Evolutionary conservation across 805 yeast genomes (phyloP).

Genomic region (Starmerella davenportii): DNA sequence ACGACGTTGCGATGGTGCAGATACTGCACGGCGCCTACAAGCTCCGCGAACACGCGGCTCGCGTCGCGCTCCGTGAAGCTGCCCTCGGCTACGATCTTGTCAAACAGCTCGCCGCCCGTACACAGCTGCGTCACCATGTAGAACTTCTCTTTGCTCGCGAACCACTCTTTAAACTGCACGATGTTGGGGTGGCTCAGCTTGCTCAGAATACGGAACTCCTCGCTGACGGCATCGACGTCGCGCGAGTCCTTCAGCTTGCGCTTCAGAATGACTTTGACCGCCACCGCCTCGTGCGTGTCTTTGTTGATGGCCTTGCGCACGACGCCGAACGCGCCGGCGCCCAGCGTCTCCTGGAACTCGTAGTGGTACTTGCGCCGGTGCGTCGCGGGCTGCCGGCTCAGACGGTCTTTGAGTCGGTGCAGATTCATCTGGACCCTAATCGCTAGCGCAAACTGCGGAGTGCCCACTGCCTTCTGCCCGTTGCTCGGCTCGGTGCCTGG

Average conservation of each 20-base stretch:
- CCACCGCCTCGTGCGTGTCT: slow-evolving; percentile 50
- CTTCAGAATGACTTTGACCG: slow-evolving; percentile 74
- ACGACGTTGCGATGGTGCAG: slow-evolving; percentile 64
- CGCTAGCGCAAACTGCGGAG: too few species aligned
- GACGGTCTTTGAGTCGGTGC: slow-evolving; percentile 28
- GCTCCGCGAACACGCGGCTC: slow-evolving; percentile 49
- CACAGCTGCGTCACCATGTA: slow-evolving; percentile 89
- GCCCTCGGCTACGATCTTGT: slow-evolving; percentile 63
- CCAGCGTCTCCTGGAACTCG: slow-evolving; percentile 65
- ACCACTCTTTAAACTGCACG: slow-evolving; percentile 83
- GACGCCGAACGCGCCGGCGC: slow-evolving; percentile 91
- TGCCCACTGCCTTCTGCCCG: too few species aligned
- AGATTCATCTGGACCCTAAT: too few species aligned
- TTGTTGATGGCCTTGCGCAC: slow-evolving; percentile 55
- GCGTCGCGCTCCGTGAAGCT: slow-evolving; percentile 83
- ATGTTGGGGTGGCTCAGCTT: slow-evolving; percentile 66
- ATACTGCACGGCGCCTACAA: slow-evolving; percentile 61
- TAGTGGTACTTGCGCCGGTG: slow-evolving; percentile 50
- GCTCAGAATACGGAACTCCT: slow-evolving; percentile 56
- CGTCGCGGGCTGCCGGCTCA: slow-evolving; percentile 57
- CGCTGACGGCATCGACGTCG: slow-evolving; percentile 56
- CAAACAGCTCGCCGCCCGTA: slow-evolving; percentile 89
- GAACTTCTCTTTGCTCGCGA: slow-evolving; percentile 79
- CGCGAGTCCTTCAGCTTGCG: slow-evolving; percentile 51
- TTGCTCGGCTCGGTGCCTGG: too few species aligned